A percentile compares a stretch with the other conserved stretches of the same genome.
phyloP scores from a whole-genome alignment of 2,329 filamentous ascomycete genomes.

The Aurifilum marmelostoma region DNA sequence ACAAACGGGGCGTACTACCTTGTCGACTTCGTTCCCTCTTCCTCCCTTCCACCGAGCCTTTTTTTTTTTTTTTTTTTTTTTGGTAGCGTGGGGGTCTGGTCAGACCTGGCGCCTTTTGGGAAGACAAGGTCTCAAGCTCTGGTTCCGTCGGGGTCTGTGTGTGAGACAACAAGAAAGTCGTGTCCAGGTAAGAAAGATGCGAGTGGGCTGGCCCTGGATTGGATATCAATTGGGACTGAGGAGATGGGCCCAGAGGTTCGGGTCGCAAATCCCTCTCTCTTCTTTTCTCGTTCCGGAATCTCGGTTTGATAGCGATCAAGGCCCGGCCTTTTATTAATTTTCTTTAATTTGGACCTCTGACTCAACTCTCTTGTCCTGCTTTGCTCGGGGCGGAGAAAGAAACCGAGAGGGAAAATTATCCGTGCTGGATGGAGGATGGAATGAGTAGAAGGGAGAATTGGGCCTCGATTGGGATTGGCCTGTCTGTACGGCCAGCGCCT shows the following conservation, averaged over 20 bases:
- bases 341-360: not conserved
- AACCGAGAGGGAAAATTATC: not conserved
- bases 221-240: not conserved
- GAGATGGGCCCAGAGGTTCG: not conserved
- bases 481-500: no score
- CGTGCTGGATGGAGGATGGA: not conserved
- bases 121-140: not conserved
- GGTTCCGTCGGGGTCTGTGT: not conserved
- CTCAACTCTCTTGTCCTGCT: not conserved
- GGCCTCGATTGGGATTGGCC: not conserved
- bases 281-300: not conserved
- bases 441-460: not conserved
- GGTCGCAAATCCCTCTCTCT: not conserved
- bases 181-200: not conserved
- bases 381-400: not conserved
- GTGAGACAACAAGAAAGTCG: not conserved
- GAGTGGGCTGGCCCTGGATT: not conserved
- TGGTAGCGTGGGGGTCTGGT: constrained; percentile 4
- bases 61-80: no score
- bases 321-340: not conserved
- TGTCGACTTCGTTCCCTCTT: not conserved
- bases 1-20: not conserved
- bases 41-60: constrained; percentile 9
- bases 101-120: not conserved
- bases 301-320: not conserved